phyloP scores from a whole-genome alignment of 371 early-diverging fungal genomes.

The Syncephalastrum racemosum region DNA sequence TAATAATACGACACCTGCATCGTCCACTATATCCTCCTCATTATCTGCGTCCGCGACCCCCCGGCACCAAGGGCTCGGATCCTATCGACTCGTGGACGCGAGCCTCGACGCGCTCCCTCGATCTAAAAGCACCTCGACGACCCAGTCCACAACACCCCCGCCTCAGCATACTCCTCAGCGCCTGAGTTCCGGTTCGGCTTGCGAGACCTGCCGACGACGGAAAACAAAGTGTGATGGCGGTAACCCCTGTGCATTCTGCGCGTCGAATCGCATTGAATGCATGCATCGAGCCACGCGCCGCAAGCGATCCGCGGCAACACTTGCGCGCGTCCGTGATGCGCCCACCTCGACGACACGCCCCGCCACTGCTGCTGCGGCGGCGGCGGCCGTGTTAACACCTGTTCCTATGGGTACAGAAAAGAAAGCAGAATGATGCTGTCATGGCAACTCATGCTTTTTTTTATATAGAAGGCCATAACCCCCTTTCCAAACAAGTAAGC shows the following conservation, averaged over 20 bases:
- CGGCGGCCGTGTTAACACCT: too few species aligned
- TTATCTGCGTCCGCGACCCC: too few species aligned
- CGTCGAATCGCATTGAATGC: slow-evolving; percentile 34
- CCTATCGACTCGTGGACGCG: too few species aligned
- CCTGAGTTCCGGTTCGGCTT: slow-evolving; percentile 44
- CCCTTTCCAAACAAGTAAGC: slow-evolving; percentile 17
- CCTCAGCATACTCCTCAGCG: slow-evolving; percentile 23
- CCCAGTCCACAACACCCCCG: not conserved
- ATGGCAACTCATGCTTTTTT: too few species aligned
- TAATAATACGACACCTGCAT: too few species aligned
- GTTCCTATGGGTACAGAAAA: too few species aligned
- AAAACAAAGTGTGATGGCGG: slow-evolving; percentile 50
- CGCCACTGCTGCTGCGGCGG: not conserved
- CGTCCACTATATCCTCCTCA: too few species aligned
- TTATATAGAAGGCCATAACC: too few species aligned
- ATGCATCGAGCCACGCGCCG: slow-evolving; percentile 28
- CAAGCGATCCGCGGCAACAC: slow-evolving; percentile 5
- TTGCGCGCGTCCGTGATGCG: slow-evolving; percentile 8
- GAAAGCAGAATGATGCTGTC: too few species aligned
- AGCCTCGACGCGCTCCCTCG: too few species aligned
- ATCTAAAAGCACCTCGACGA: too few species aligned
- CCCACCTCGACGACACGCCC: not conserved
- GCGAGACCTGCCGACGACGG: slow-evolving; percentile 44
- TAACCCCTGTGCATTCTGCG: slow-evolving; percentile 44
- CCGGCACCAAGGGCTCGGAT: too few species aligned